These are phyloP conservation scores for Trichophyton equinum DNA, from an alignment of 2,329 filamentous ascomycete genomes.

Conservation along the genomic window DNA sequence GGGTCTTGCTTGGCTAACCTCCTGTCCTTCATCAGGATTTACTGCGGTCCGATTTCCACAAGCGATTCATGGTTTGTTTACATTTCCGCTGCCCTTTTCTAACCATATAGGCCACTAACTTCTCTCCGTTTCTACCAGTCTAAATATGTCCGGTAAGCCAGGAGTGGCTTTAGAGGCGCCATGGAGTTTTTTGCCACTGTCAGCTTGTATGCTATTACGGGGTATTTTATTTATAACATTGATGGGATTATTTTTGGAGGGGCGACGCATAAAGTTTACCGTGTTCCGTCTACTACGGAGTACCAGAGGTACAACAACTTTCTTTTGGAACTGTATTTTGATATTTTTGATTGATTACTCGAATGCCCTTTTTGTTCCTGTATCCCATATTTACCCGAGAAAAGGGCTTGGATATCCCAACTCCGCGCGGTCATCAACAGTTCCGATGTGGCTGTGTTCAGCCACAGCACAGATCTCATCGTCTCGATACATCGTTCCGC, in stretches of 20 bases:
- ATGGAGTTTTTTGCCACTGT: not conserved
- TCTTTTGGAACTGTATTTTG: not conserved
- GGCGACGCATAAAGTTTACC: conserved; percentile 1
- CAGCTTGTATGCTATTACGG: not conserved
- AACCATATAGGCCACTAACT: conserved; percentile 1
- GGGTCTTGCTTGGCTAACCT: conserved; percentile 8
- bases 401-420: not conserved
- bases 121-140: conserved; percentile 5
- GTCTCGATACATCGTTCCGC: too few species aligned
- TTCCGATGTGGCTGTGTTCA: not conserved
- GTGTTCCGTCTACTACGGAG: not conserved
- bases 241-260: not conserved
- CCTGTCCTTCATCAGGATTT: conserved; percentile 51
- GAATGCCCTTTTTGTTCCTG: not conserved
- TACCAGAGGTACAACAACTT: not conserved
- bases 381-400: not conserved
- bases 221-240: not conserved
- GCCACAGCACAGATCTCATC: not conserved
- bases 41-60: conserved; percentile 91
- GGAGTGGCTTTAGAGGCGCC: not conserved
- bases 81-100: not conserved
- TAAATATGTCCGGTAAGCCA: conserved; percentile 12
- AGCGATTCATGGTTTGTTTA: conserved; percentile 64
- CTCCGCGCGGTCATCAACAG: not conserved
- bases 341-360: not conserved